Evolutionary conservation across 257 asterid genomes (phyloP), one percentile per base, ranked within the genome.

Genomic region (Solanum appendiculatum): DNA sequence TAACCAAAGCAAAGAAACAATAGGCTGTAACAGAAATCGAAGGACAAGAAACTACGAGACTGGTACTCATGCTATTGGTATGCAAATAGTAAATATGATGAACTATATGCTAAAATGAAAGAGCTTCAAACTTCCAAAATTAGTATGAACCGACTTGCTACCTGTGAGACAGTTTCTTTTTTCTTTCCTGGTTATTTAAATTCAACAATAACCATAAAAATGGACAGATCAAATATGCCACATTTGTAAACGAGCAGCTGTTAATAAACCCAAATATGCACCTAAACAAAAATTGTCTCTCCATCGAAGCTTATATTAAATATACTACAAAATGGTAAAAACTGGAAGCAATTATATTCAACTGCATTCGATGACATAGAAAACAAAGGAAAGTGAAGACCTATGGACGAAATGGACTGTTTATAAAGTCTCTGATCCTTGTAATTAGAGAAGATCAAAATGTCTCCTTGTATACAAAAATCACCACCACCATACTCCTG

Each of bases 401-500:
- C 99, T 93, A 68, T 82, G 54, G 95, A 90, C 37, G 93, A 92
- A 86, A 93, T 82, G 39, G 95, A 91, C 89, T 92, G 97, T 89
- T 90, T 93, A 89, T 94, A 97, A 83, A 97, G 96, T 86, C 98
- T 91, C 85, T 97, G 99, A 88, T 97, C 99, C 93, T 92, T 92
- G 91, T 94, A 95, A 92, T 95, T 97, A 60, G 99, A 94, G 90
- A 95, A 97, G 86, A 94, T 88, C 75, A 95, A 89, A 11, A 87
- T 88, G 82, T 94, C 98, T 64, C 92, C 97, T 18, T 87, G 87
- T 87, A 96, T 92, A 84, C 90, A 84, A 85, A 97, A 97, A 54
- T 98, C 97, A 64, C 98, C 98, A 27, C 99, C 99, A 83, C 99
- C 99, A 85, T 95, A 97, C 84, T 94, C 98, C 90, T 97, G 98